Evolutionary conservation across 2,329 filamentous ascomycete species (phyloP).

Genomic region (Alternaria gaisen): DNA sequence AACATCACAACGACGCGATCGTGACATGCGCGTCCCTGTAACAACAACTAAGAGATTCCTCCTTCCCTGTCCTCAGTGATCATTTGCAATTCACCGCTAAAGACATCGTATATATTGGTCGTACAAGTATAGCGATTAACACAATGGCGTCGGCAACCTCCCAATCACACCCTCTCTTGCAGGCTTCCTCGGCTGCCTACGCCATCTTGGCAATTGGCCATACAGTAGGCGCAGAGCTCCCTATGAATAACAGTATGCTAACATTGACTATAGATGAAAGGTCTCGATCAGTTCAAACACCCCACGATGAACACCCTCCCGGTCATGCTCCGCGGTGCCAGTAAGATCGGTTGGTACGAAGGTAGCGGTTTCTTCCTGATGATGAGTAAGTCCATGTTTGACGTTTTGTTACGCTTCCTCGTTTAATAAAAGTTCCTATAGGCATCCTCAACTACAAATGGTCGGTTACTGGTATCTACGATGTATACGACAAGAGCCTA

Average conservation of each 20-base stretch:
- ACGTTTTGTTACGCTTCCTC: background rate
- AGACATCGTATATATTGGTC: background rate
- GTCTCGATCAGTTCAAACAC: constrained; percentile 47
- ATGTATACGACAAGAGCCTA: constrained; percentile 44
- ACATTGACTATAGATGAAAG: constrained; percentile 33
- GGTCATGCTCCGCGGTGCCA: constrained; percentile 35
- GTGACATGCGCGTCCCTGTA: background rate
- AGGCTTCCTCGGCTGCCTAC: constrained; percentile 39
- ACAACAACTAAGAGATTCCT: background rate
- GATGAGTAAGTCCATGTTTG: constrained; percentile 30
- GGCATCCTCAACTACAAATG: constrained; percentile 49
- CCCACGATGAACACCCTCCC: constrained; percentile 43
- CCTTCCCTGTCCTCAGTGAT: background rate
- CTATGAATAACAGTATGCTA: background rate
- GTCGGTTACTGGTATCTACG: constrained; percentile 43
- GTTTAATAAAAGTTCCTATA: background rate
- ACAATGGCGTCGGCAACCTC: constrained; percentile 29
- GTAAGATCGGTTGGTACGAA: constrained; percentile 50
- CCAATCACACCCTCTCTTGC: constrained; percentile 39
- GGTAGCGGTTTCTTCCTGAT: constrained; percentile 49
- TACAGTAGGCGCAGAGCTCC: constrained; percentile 31
- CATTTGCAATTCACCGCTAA: background rate
- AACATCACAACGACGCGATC: constrained; percentile 10
- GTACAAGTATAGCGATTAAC: background rate
- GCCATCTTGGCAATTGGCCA: constrained; percentile 45